Conservation (phyloP, 140 eudicot genomes). For the Anethum foeniculum region DNA sequence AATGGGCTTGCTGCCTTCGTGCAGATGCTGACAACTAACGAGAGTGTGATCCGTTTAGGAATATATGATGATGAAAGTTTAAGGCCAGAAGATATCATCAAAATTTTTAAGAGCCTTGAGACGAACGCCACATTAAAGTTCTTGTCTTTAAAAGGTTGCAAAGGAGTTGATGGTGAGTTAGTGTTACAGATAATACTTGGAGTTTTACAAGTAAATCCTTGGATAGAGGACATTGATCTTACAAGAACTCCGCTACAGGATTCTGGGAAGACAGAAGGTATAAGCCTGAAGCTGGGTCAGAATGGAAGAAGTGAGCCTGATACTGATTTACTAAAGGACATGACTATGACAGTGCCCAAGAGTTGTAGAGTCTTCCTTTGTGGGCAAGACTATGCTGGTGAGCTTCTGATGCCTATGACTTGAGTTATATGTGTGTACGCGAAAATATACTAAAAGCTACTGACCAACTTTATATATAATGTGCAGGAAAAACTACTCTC, state of each 20-base stretch:
- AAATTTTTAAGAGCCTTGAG: conserved; percentile 57
- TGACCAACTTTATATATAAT: neutral
- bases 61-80: conserved; percentile 65
- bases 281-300: conserved; percentile 53
- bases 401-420: conserved; percentile 7
- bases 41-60: conserved; percentile 51
- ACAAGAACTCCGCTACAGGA: conserved; percentile 68
- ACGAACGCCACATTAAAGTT: conserved; percentile 52
- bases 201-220: conserved; percentile 75
- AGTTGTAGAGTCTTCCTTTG: conserved; percentile 75
- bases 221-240: conserved; percentile 85
- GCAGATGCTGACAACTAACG: conserved; percentile 60
- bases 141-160: conserved; percentile 78
- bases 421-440: neutral
- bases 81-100: conserved; percentile 45
- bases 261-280: conserved; percentile 59
- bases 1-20: conserved; percentile 55
- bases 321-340: conserved; percentile 61
- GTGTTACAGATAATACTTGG: conserved; percentile 54
- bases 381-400: conserved; percentile 88
- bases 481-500: conserved; percentile 73
- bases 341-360: conserved; percentile 67
- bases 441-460: neutral
- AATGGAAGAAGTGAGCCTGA: conserved; percentile 50
- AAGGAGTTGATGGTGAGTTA: conserved; percentile 80